Base-by-base conservation (phyloP, 805 yeast genomes). In the Spathaspora girioi region DNA sequence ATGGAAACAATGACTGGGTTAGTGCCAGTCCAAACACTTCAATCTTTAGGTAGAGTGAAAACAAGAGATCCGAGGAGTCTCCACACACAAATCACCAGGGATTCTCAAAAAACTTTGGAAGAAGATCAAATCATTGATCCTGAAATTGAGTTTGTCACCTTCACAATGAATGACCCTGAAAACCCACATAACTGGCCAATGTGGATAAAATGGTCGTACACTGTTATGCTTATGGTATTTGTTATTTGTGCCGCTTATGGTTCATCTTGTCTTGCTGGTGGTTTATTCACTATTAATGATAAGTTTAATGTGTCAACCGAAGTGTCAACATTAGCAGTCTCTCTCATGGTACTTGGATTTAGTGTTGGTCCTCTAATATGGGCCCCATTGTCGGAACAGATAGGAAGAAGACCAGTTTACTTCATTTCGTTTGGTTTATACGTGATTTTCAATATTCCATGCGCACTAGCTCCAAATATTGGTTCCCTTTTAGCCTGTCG, bases 161-260 rank as follows among this genome's bases (percentile, higher is more conserved):
- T 90, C 65, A 71, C 76, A 6, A 73, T 83, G 17, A 79, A 81
- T 55, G 98, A 92, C 66, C 96, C 96, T 0, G 93, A 82, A 59
- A 92, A 92, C 68, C 97, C 97, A 27, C 86, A 84, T 62, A 91
- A 91, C 67, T 91, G 97, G 97, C 70, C 79, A 23, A 50, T 71
- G 31, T 57, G 59, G 56, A 50, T 66, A 19, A 81, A 82, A 63
- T 84, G 92, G 89, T 2, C 66, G 1, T 88, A 86, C 64, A 90
- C 97, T 0, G 64, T 86, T 29, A 56, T 84, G 9, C 73, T 89
- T 20, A 83, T 97, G 1, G 57, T 82, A 31, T 76, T 88, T 55
- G 97, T 92, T 47, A 84, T 92, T 51, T 81, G 90, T 61, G 97
- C 93, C 29, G 97, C 97, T 1, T 91, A 89, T 66, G 97, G 97